Percentiles rank a stretch among this genome's conserved stretches.
Evolutionary conservation across 768 basidiomycete species (phyloP).

Genomic region (Serendipita sp.): DNA sequence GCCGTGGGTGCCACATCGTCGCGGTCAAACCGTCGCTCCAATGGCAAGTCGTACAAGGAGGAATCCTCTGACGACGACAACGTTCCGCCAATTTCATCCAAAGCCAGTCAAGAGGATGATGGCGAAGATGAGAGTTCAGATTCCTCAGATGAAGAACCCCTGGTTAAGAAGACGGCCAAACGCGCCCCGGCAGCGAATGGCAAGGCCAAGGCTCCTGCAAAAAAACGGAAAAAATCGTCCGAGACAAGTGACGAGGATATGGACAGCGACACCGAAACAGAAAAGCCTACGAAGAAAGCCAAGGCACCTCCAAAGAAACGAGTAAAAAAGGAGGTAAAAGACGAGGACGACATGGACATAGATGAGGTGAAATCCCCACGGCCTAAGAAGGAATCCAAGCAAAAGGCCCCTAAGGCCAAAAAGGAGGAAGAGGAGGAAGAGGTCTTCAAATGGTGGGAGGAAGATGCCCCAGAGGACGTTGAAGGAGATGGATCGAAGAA

Average conservation of each 20-base stretch:
- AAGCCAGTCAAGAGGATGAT: conserved; percentile 17
- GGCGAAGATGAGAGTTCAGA: conserved; percentile 25
- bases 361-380: conserved; percentile 19
- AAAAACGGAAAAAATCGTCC: conserved; percentile 14
- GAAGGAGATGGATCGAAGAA: conserved; percentile 66
- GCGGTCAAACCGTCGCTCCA: conserved; percentile 19
- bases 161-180: conserved; percentile 26
- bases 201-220: conserved; percentile 23
- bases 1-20: conserved; percentile 18
- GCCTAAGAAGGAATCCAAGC: conserved; percentile 12
- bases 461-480: conserved; percentile 29
- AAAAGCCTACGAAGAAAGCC: conserved; percentile 9
- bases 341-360: conserved; percentile 16
- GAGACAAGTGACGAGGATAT: not conserved
- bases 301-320: conserved; percentile 26
- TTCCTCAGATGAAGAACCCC: conserved; percentile 23
- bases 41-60: conserved; percentile 21
- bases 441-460: conserved; percentile 79
- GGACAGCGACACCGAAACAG: not conserved
- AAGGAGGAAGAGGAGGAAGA: conserved; percentile 49
- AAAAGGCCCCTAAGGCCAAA: conserved; percentile 15
- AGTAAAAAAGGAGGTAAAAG: conserved; percentile 43
- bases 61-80: conserved; percentile 13
- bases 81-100: conserved; percentile 15
- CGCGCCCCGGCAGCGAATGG: conserved; percentile 18